Conservation (phyloP, 441 rosid genomes). For the Codiaeum variegatum region DNA sequence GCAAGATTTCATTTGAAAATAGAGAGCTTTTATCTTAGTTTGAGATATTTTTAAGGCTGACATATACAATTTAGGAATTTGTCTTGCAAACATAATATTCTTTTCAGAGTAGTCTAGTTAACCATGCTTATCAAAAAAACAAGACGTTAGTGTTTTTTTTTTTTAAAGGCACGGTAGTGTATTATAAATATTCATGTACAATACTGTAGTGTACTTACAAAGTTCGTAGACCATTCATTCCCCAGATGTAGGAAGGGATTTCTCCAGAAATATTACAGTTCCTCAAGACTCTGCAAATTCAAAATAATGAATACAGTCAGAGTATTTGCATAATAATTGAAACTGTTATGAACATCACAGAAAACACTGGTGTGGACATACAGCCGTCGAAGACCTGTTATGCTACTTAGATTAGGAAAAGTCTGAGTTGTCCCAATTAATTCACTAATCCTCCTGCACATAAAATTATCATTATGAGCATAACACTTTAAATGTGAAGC, state of each 20-base stretch:
- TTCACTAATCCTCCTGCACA: constrained; percentile 14
- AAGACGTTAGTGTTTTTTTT: no score
- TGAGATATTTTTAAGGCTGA: background rate
- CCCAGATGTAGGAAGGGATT: constrained; percentile 30
- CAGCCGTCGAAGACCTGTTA: constrained; percentile 15
- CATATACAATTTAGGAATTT: background rate
- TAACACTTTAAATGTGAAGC: background rate
- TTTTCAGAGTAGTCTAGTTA: background rate
- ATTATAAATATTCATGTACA: background rate
- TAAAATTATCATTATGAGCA: background rate
- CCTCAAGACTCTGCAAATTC: constrained; percentile 26
- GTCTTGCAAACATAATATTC: background rate
- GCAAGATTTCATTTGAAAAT: background rate
- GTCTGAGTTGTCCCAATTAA: constrained; percentile 2
- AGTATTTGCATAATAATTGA: background rate
- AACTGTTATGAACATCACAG: background rate
- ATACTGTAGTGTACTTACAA: constrained; percentile 28
- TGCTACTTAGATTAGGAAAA: constrained; percentile 16
- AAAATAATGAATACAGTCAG: background rate
- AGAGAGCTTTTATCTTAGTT: background rate
- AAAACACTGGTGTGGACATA: constrained; percentile 13
- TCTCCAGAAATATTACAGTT: constrained; percentile 30
- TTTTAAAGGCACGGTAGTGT: background rate
- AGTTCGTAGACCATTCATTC: constrained; percentile 5
- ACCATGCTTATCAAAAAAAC: background rate